Conservation (phyloP, 2,329 filamentous ascomycete species). For the Pseudogymnoascus sp. region DNA sequence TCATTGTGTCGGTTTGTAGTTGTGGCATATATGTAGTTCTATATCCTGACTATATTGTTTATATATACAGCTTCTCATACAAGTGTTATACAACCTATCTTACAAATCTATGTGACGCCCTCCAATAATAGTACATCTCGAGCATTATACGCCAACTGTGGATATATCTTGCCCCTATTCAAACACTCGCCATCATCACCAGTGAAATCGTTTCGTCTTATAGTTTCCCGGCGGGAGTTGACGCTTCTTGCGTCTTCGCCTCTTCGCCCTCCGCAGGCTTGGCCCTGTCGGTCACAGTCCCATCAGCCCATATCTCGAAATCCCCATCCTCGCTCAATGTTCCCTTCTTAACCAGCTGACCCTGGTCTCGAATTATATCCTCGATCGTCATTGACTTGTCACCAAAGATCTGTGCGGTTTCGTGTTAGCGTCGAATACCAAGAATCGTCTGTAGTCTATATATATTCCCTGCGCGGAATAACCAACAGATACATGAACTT, state of each 20-base stretch:
- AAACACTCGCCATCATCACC: slow-evolving; percentile 1
- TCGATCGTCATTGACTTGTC: slow-evolving; percentile 64
- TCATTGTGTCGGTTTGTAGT: slow-evolving; percentile 7
- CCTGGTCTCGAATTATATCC: slow-evolving; percentile 69
- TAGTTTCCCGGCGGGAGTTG: background rate
- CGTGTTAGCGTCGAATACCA: slow-evolving; percentile 7
- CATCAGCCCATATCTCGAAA: slow-evolving; percentile 83
- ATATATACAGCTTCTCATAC: slow-evolving; percentile 3
- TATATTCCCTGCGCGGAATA: background rate
- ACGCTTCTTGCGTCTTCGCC: background rate
- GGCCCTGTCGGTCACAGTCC: slow-evolving; percentile 19
- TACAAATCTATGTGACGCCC: slow-evolving; percentile 2
- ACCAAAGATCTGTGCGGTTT: slow-evolving; percentile 55
- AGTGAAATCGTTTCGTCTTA: background rate
- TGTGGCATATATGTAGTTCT: slow-evolving; percentile 3
- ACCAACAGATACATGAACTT: background rate
- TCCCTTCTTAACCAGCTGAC: slow-evolving; percentile 64
- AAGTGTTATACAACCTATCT: slow-evolving; percentile 7
- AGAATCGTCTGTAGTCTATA: background rate
- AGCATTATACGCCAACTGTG: background rate
- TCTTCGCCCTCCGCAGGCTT: background rate
- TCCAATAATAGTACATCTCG: background rate
- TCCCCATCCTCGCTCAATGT: slow-evolving; percentile 70
- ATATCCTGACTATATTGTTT: slow-evolving; percentile 9
- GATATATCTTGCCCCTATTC: background rate